Base-by-base conservation (phyloP, 345 rosid genomes). In the Passiflora organensis region DNA sequence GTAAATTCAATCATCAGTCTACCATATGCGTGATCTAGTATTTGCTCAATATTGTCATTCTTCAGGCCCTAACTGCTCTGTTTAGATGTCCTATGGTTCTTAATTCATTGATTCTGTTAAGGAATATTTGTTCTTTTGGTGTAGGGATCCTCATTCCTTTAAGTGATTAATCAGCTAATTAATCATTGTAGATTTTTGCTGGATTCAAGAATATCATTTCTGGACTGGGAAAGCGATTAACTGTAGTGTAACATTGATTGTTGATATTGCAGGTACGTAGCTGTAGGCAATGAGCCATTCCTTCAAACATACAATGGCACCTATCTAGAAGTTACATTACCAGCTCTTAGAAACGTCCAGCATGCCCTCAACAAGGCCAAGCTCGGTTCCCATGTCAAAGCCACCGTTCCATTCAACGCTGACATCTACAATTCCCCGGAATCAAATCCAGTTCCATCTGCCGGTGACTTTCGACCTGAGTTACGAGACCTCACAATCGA, bases 401-500 rank as follows among this genome's bases (percentile, higher is more conserved):
- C 65, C 56, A 79, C 81, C 2, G 72, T 76, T 9, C 84, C 84
- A 25, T 58, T 71, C 46, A 79, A 79, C 47, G 79, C 84, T 0
- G 84, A 79, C 45, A 63, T 79, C 28, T 79, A 79, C 59, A 24
- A 65, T 38, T 65, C 70, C 41, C 64, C 70, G 6, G 58, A 51
- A 13, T 8, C 36, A 9, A 65, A 51, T 45, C 69, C 55, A 51
- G 63, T 51, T 34, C 70, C 70, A 13, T 65, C 64, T 10, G 63
- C 64, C 1, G 70, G 70, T 14, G 70, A 65, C 11, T 65, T 65
- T 36, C 39, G 70, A 2, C 64, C 54, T 0, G 70, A 65, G 6
- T 17, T 65, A 32, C 28, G 58, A 1, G 63, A 65, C 48, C 58
- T 9, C 10, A 43, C 69, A 0, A 44, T 58, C 6, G 48, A 65